Evolutionary conservation across 164 flowering plant species (phyloP).

Genomic region (Vitis cinerea): DNA sequence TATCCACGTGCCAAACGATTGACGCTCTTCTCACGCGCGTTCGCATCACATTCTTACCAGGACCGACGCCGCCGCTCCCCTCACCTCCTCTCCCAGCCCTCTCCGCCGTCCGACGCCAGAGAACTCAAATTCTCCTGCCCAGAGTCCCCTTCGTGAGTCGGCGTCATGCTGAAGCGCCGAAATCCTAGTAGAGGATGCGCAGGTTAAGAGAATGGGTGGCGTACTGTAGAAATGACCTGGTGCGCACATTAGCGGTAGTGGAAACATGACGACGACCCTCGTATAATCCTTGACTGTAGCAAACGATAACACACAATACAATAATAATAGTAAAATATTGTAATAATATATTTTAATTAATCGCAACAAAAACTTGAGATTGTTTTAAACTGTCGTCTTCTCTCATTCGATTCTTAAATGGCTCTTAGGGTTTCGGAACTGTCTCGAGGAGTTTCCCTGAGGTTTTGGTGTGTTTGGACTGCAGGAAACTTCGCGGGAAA

Average conservation of each 20-base stretch:
- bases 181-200: constrained; percentile 10
- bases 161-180: too few species aligned
- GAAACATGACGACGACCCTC: constrained; percentile 23
- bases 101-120: too few species aligned
- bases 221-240: constrained; percentile 14
- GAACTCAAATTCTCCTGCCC: too few species aligned
- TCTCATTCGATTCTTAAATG: constrained; percentile 21
- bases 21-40: too few species aligned
- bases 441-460: background rate
- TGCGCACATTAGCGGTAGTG: constrained; percentile 37
- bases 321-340: background rate
- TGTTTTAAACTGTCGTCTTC: constrained; percentile 27
- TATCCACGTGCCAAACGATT: too few species aligned
- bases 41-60: too few species aligned
- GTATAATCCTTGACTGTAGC: constrained; percentile 36
- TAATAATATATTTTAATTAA: too few species aligned
- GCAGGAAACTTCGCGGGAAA: constrained; percentile 22
- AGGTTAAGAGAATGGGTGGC: constrained; percentile 17
- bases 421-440: constrained; percentile 17
- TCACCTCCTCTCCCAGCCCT: too few species aligned
- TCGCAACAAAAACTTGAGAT: background rate
- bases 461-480: background rate
- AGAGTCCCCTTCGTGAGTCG: too few species aligned
- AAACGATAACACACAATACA: constrained; percentile 16
- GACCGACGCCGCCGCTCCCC: too few species aligned